These are phyloP conservation scores for Penicillium paneum DNA, from an alignment of 2,329 filamentous ascomycete species.

Conservation along the genomic window DNA sequence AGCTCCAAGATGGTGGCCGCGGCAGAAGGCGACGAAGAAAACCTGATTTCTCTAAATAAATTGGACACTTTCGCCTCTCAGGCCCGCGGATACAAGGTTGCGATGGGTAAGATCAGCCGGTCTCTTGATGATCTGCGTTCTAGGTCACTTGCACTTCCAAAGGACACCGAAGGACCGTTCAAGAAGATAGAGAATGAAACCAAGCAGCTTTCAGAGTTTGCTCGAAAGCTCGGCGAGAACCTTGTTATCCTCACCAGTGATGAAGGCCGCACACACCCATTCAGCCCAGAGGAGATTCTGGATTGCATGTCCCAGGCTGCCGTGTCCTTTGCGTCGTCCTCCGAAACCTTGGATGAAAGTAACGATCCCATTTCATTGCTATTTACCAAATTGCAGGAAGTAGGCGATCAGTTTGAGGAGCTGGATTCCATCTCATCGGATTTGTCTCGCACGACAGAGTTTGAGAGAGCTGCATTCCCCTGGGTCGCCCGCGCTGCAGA, in stretches of 20 bases:
- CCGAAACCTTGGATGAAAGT: conserved; percentile 27
- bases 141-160: conserved; percentile 69
- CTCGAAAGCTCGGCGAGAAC: conserved; percentile 64
- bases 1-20: conserved; percentile 59
- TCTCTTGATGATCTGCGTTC: conserved; percentile 74
- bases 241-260: conserved; percentile 67
- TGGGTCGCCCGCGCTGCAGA: conserved; percentile 82
- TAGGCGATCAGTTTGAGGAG: conserved; percentile 65
- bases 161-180: conserved; percentile 66
- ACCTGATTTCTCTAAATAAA: conserved; percentile 65
- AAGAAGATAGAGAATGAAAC: conserved; percentile 65
- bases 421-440: conserved; percentile 68
- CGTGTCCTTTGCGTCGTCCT: conserved; percentile 23
- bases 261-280: conserved; percentile 66
- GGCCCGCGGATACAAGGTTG: conserved; percentile 78
- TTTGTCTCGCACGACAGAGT: conserved; percentile 70
- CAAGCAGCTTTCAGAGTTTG: conserved; percentile 62
- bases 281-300: conserved; percentile 65
- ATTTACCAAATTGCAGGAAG: conserved; percentile 61
- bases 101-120: conserved; percentile 72
- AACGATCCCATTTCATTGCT: conserved; percentile 67
- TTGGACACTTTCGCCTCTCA: conserved; percentile 70
- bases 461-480: conserved; percentile 71
- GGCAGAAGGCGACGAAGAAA: conserved; percentile 66
- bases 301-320: conserved; percentile 50